phyloP scores from a whole-genome alignment of 768 basidiomycete species.

The Gyrodon lividus region DNA sequence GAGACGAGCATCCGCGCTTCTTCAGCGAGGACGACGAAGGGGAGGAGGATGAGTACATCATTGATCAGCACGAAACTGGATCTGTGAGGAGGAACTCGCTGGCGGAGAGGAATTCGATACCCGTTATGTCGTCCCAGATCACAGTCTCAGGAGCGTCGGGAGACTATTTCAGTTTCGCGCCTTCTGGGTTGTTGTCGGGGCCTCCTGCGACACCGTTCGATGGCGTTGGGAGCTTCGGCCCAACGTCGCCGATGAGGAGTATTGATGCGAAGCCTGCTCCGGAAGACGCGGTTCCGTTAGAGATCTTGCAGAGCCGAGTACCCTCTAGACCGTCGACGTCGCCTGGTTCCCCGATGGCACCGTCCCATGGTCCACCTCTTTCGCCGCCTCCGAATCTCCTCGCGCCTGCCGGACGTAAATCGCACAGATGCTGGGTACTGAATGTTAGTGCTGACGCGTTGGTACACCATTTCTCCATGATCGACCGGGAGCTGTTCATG shows the following conservation, averaged over 20 bases:
- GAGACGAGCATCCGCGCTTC: conserved; percentile 58
- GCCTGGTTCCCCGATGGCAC: conserved; percentile 27
- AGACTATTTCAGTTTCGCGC: conserved; percentile 21
- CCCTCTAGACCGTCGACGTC: conserved; percentile 37
- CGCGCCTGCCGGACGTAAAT: conserved; percentile 38
- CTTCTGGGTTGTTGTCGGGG: conserved; percentile 14
- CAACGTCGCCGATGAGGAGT: conserved; percentile 32
- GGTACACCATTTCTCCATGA: conserved; percentile 80
- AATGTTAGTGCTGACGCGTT: conserved; percentile 56
- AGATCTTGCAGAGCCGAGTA: conserved; percentile 63
- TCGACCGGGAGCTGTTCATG: conserved; percentile 85
- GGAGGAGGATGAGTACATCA: conserved; percentile 32
- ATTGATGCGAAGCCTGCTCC: conserved; percentile 47
- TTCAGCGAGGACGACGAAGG: conserved; percentile 45
- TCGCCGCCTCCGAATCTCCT: conserved; percentile 36
- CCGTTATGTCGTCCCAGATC: conserved; percentile 20
- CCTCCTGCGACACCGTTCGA: conserved; percentile 17
- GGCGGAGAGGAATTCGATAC: conserved; percentile 8
- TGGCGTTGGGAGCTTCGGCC: neutral
- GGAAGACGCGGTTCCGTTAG: conserved; percentile 65
- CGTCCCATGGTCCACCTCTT: conserved; percentile 13
- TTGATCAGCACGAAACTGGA: conserved; percentile 34
- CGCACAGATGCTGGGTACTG: conserved; percentile 75
- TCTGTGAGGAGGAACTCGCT: conserved; percentile 12
- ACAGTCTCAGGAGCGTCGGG: conserved; percentile 23